A percentile compares a stretch with the other conserved stretches of the same genome.
These are phyloP conservation scores for Meredithiella fracta DNA, from an alignment of 2,329 filamentous ascomycete species.

Conservation along the genomic window DNA sequence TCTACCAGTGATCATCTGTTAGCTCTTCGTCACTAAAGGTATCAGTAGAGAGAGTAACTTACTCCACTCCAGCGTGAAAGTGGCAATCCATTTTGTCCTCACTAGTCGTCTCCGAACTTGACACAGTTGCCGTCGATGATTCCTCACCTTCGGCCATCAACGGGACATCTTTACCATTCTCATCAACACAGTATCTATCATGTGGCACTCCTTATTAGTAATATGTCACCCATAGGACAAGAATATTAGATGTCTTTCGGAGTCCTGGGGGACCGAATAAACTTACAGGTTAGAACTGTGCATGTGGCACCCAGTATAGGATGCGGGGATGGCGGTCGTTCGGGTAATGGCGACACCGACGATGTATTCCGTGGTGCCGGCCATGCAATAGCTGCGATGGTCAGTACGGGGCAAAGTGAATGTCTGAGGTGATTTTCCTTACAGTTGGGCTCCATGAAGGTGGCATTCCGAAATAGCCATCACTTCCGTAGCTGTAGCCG, in stretches of 20 bases:
- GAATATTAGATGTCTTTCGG: background rate
- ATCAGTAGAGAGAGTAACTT: constrained; percentile 19
- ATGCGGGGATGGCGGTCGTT: constrained; percentile 38
- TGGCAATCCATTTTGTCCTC: constrained; percentile 38
- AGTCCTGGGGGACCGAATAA: background rate
- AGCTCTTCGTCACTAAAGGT: background rate
- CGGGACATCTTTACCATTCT: constrained; percentile 43
- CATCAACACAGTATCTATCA: constrained; percentile 44
- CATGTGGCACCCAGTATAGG: constrained; percentile 48
- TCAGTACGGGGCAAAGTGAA: background rate
- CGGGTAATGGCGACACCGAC: constrained; percentile 34
- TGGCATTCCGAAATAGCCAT: constrained; percentile 28
- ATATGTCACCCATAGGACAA: background rate
- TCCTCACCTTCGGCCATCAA: constrained; percentile 22
- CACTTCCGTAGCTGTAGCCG: constrained; percentile 16
- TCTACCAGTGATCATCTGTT: constrained; percentile 21
- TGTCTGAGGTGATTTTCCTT: constrained; percentile 15
- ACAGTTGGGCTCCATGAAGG: constrained; percentile 26
- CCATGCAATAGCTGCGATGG: constrained; percentile 27
- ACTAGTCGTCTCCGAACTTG: constrained; percentile 4
- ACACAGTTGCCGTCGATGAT: constrained; percentile 13
- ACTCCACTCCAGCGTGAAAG: constrained; percentile 62
- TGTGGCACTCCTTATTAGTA: constrained; percentile 5
- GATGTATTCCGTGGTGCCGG: constrained; percentile 26
- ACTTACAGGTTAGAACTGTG: constrained; percentile 42